Conservation (phyloP, 148 eudicot species). For the Salicornia ramosissima region DNA sequence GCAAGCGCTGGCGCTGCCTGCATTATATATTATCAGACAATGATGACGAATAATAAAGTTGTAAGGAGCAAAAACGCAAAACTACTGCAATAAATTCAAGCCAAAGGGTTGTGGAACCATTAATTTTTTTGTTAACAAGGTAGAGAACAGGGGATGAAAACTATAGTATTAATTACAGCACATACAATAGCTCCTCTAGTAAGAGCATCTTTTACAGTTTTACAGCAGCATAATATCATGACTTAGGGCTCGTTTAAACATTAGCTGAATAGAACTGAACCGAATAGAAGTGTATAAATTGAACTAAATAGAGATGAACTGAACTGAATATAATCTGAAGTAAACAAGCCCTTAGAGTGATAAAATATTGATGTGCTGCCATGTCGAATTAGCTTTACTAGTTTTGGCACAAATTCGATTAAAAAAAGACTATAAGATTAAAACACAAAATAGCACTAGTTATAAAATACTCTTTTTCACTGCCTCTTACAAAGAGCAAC, state of each 20-base stretch:
- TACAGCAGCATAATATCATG: neutral
- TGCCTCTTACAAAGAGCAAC: conserved; percentile 1
- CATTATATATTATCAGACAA: neutral
- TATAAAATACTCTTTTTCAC: neutral
- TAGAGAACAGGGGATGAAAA: neutral
- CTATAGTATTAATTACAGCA: neutral
- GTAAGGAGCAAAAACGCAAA: neutral
- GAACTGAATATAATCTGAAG: too few species aligned
- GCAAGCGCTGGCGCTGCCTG: neutral
- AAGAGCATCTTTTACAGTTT: too few species aligned
- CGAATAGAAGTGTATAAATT: too few species aligned
- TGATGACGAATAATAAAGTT: neutral
- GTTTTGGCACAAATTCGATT: neutral
- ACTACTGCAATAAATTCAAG: neutral
- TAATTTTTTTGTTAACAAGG: neutral
- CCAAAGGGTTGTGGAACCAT: neutral
- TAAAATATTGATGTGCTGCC: too few species aligned
- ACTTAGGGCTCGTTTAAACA: too few species aligned
- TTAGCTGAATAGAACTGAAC: too few species aligned
- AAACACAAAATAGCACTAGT: neutral
- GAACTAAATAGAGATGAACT: too few species aligned
- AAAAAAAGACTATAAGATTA: neutral
- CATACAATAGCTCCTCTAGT: too few species aligned
- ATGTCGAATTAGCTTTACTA: too few species aligned
- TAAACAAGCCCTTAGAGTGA: too few species aligned